Evolutionary conservation across 2,329 filamentous ascomycete genomes (phyloP).

Genomic region (Xylaria sp.): DNA sequence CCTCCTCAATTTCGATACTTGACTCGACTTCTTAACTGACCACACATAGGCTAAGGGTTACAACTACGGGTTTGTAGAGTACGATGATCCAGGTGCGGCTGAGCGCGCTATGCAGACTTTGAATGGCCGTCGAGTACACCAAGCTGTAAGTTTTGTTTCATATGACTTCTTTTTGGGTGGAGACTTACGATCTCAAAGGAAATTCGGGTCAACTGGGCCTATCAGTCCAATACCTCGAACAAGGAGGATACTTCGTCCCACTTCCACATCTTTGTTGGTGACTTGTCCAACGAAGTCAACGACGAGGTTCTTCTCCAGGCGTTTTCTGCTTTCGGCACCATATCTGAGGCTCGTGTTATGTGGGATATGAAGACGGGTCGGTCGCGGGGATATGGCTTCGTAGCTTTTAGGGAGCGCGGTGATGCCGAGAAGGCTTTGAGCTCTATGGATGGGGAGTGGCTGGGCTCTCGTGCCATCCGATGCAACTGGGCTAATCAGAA

Average conservation of each 20-base stretch:
- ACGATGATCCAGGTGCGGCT: constrained; percentile 95
- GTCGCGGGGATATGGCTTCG: constrained; percentile 94
- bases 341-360: constrained; percentile 98
- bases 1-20: neutral
- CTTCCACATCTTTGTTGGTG: constrained; percentile 98
- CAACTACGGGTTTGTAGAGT: constrained; percentile 99
- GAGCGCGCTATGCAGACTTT: constrained; percentile 97
- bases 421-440: constrained; percentile 97
- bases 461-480: constrained; percentile 95
- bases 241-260: constrained; percentile 99
- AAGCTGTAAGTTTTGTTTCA: constrained; percentile 74
- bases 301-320: constrained; percentile 94
- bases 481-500: constrained; percentile 99
- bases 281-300: constrained; percentile 98
- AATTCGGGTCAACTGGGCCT: constrained; percentile 99
- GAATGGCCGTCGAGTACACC: constrained; percentile 94
- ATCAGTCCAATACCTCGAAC: constrained; percentile 91
- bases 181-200: constrained; percentile 67
- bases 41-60: constrained; percentile 83
- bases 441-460: constrained; percentile 99
- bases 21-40: constrained; percentile 15
- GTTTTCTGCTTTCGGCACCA: constrained; percentile 93
- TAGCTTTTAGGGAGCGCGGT: constrained; percentile 91
- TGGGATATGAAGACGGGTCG: constrained; percentile 99
- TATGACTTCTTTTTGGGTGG: neutral